phyloP scores from a whole-genome alignment of 306 rosid species.

The Dicorynia guianensis region DNA sequence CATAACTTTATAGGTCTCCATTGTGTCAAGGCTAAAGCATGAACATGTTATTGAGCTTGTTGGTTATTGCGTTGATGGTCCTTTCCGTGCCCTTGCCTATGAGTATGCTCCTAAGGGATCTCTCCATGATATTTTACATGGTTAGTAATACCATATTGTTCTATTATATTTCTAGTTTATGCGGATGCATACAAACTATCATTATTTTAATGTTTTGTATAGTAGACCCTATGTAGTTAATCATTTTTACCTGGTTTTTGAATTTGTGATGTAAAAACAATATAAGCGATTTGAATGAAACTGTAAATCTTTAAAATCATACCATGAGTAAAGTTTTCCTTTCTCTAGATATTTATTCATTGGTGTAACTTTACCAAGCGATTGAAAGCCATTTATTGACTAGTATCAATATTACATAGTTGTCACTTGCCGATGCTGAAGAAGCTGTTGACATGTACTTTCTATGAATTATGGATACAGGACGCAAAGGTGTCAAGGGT shows the following conservation, averaged over 20 bases:
- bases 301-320: too few relatives aligned
- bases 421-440: too few relatives aligned
- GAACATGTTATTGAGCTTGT: slow-evolving; percentile 58
- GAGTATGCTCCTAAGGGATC: slow-evolving; percentile 64
- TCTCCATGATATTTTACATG: slow-evolving; percentile 61
- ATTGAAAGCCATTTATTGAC: too few relatives aligned
- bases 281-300: too few relatives aligned
- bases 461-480: slow-evolving; percentile 34
- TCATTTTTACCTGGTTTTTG: too few relatives aligned
- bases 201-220: too few relatives aligned
- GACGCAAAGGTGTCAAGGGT: slow-evolving; percentile 59
- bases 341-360: too few relatives aligned
- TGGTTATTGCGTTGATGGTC: slow-evolving; percentile 61
- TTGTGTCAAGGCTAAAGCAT: slow-evolving; percentile 62
- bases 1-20: slow-evolving; percentile 48
- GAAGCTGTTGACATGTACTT: not conserved
- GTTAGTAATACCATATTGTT: slow-evolving; percentile 35
- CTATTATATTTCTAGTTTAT: too few relatives aligned
- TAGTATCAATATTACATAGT: not conserved
- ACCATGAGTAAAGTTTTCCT: too few relatives aligned
- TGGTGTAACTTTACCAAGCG: not conserved
- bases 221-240: too few relatives aligned
- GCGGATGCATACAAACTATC: too few relatives aligned
- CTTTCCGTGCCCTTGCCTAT: slow-evolving; percentile 58
- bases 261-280: too few relatives aligned